phyloP scores from a whole-genome alignment of 2,329 filamentous ascomycete genomes.

The Thelonectria blattea region DNA sequence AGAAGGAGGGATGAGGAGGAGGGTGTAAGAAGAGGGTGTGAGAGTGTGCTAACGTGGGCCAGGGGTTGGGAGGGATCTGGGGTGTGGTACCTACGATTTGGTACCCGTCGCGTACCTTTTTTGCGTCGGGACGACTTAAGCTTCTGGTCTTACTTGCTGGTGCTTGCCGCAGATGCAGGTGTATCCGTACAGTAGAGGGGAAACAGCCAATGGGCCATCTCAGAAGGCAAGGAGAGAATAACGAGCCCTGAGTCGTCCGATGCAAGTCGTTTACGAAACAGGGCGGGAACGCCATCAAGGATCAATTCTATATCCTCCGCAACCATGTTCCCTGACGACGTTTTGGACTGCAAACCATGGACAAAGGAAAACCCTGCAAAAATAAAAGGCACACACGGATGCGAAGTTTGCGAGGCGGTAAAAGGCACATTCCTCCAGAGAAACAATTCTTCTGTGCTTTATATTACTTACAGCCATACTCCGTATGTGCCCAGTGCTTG shows the following conservation, averaged over 20 bases:
- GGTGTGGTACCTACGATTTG: conserved; percentile 12
- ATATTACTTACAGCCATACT: conserved; percentile 7
- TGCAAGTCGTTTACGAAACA: neutral
- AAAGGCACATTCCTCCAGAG: neutral
- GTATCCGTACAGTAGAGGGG: too few species aligned
- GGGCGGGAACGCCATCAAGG: too few species aligned
- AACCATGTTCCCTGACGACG: neutral
- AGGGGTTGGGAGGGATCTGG: conserved; percentile 14
- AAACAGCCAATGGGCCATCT: neutral
- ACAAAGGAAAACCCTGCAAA: neutral
- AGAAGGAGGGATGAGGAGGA: neutral
- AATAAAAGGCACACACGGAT: too few species aligned
- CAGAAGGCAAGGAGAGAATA: too few species aligned
- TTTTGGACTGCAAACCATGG: neutral
- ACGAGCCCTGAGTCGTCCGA: neutral
- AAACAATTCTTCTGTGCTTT: neutral
- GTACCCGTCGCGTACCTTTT: conserved; percentile 5
- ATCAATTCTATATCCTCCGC: neutral
- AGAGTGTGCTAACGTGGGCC: conserved; percentile 13
- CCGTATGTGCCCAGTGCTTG: conserved; percentile 3
- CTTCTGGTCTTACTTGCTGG: neutral
- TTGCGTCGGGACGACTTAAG: neutral
- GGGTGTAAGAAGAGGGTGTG: neutral
- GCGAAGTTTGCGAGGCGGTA: too few species aligned
- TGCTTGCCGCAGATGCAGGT: neutral